Conservation (phyloP, 257 asterid species). For the Avicennia marina region DNA sequence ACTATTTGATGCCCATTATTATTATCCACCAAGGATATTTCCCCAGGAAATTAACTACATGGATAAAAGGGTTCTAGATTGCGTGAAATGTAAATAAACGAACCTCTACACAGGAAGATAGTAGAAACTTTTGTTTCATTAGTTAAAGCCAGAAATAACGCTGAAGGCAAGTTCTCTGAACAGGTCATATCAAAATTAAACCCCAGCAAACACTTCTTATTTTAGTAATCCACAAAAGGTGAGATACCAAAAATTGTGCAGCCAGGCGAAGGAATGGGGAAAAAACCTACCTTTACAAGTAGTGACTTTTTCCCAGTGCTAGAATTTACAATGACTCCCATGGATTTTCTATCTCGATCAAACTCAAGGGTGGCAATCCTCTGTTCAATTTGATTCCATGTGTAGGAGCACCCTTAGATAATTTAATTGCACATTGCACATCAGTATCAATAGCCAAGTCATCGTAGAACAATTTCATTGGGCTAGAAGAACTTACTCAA, state of each 20-base stretch:
- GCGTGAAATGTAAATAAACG: neutral
- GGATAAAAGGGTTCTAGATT: slow-evolving; percentile 2
- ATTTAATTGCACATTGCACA: slow-evolving; percentile 16
- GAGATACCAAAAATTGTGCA: slow-evolving; percentile 1
- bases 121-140: neutral
- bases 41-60: neutral
- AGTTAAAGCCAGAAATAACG: too few relatives aligned
- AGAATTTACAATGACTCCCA: slow-evolving; percentile 88
- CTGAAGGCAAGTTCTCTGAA: too few relatives aligned
- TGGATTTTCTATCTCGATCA: slow-evolving; percentile 96
- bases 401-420: slow-evolving; percentile 57
- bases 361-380: slow-evolving; percentile 98
- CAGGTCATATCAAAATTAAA: too few relatives aligned
- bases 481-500: slow-evolving; percentile 50
- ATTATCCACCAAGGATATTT: neutral
- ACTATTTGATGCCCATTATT: neutral
- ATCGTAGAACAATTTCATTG: neutral
- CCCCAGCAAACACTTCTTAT: too few relatives aligned
- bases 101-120: neutral
- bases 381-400: slow-evolving; percentile 67
- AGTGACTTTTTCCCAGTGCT: slow-evolving; percentile 54
- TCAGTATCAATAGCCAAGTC: slow-evolving; percentile 18
- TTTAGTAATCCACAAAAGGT: too few relatives aligned
- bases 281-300: slow-evolving; percentile 73
- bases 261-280: slow-evolving; percentile 1